Base-by-base conservation (phyloP, 139 green algal genomes). In the Chlorella sp. region DNA sequence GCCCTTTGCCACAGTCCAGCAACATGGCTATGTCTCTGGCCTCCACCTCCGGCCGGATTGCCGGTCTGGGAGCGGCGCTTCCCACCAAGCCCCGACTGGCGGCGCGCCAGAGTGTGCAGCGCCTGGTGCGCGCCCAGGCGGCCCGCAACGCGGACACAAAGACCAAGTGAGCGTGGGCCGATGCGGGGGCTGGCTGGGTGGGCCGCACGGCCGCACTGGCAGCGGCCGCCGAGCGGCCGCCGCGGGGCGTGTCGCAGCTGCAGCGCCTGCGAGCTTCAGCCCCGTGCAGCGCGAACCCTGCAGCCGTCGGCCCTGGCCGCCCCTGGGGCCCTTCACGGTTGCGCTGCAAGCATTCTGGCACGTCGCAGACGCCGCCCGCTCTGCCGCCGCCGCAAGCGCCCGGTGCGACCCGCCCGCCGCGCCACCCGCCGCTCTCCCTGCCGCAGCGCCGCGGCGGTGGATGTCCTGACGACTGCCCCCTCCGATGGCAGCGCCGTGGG, bases 381-480 rank as follows among this genome's bases (percentile, higher is more conserved):
- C 39, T 4, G 12, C 39, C 20, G 39, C 39, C 39, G 26, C 70
- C 38, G 38, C 39, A 44, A 11, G 21, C 23, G 30, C 34, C 30
- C 34, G 67, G 11, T 44, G 32, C 67, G 13, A 39, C 67, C 34
- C 67, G 17, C 18, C 18, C 25, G 18, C 70, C 70, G 20, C 9
- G 1, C 20, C 21, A 2, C 36, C 36, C n/a, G 18, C 11, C 55
- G 9, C 25, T n/a, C 30, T 12, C 44, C 44, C 44, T 51, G 44
- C 44, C 32, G 76, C 60, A 82, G 76, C 36, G 76, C 76, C 11
- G 76, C 76, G 7, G 76, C 76, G 30, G 36, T 44, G 30, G 76
- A 82, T 28, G 30, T 60, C 2, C 36, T 72, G 55, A 72, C 56
- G 25, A 26, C 39, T 25, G 57, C 34, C 6, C 55, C 75, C 51